phyloP scores from a whole-genome alignment of 2,329 filamentous ascomycete genomes.

The Bipolaris sorokiniana region DNA sequence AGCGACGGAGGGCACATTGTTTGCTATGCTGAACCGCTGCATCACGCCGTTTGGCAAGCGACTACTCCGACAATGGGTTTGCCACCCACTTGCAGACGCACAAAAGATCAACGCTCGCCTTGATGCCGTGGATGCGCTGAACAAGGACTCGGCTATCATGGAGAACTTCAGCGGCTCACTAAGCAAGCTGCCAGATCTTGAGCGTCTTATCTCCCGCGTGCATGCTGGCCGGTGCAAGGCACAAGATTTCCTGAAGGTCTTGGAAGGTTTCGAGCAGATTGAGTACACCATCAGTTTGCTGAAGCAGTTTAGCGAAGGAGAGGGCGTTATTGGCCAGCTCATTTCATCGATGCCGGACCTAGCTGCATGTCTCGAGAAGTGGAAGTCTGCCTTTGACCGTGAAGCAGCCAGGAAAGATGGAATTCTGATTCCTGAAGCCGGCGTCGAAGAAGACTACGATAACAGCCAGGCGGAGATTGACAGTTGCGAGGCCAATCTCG shows the following conservation, averaged over 20 bases:
- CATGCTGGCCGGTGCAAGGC: slow-evolving; percentile 90
- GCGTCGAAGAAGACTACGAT: slow-evolving; percentile 93
- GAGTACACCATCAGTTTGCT: slow-evolving; percentile 90
- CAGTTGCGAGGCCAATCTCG: slow-evolving; percentile 74
- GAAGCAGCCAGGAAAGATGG: slow-evolving; percentile 78
- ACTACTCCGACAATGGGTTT: slow-evolving; percentile 95
- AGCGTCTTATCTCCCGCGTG: slow-evolving; percentile 90
- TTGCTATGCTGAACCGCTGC: slow-evolving; percentile 88
- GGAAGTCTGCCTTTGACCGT: slow-evolving; percentile 92
- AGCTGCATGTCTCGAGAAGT: slow-evolving; percentile 73
- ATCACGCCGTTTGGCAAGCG: slow-evolving; percentile 97
- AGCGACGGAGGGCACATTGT: slow-evolving; percentile 82
- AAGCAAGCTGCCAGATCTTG: slow-evolving; percentile 90
- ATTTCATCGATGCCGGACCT: slow-evolving; percentile 87
- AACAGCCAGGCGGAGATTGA: slow-evolving; percentile 77
- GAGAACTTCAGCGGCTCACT: slow-evolving; percentile 89
- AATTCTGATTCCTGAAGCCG: slow-evolving; percentile 81
- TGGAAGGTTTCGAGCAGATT: slow-evolving; percentile 97
- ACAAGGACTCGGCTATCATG: slow-evolving; percentile 78
- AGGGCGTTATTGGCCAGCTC: slow-evolving; percentile 83
- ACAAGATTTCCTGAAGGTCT: slow-evolving; percentile 89
- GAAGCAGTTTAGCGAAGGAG: slow-evolving; percentile 73
- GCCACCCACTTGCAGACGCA: slow-evolving; percentile 88
- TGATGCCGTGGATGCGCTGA: slow-evolving; percentile 92
- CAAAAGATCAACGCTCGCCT: slow-evolving; percentile 89